Evolutionary conservation across 2,329 filamentous ascomycete genomes (phyloP).

Genomic region (Fusarium coffeatum): DNA sequence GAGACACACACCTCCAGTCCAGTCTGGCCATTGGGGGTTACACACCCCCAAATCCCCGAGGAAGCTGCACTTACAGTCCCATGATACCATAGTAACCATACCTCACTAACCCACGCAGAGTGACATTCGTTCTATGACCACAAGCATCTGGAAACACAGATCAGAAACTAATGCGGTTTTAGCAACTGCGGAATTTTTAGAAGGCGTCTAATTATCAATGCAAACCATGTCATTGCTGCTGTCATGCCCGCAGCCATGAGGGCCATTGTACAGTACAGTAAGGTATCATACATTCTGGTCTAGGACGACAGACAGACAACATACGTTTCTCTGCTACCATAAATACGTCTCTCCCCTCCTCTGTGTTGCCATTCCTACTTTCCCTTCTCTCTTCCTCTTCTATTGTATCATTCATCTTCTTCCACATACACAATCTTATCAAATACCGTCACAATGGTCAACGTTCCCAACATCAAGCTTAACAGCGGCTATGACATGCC

Average conservation of each 20-base stretch:
- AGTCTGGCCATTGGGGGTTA: constrained; percentile 1
- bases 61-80: constrained; percentile 15
- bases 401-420: constrained; percentile 3
- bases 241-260: constrained; percentile 37
- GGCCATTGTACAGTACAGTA: constrained; percentile 11
- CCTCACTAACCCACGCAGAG: background rate
- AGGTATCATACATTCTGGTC: constrained; percentile 22
- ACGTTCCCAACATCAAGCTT: constrained; percentile 66
- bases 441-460: constrained; percentile 48
- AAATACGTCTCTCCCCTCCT: constrained; percentile 36
- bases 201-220: constrained; percentile 42
- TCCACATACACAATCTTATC: constrained; percentile 11
- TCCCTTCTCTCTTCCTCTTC: constrained; percentile 4
- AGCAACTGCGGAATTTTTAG: constrained; percentile 6
- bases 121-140: constrained; percentile 22
- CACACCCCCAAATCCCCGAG: constrained; percentile 7
- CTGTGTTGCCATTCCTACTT: constrained; percentile 14
- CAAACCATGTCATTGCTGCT: constrained; percentile 11
- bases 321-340: constrained; percentile 31
- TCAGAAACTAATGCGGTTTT: background rate
- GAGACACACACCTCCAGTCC: constrained; percentile 12
- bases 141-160: background rate
- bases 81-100: constrained; percentile 24
- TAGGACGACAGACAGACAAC: constrained; percentile 11
- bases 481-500: constrained; percentile 77